A percentile compares a stretch with the other conserved stretches of the same genome.
These are phyloP conservation scores for Aspergillus ibericus DNA, from an alignment of 2,329 filamentous ascomycete species.

Conservation along the genomic window DNA sequence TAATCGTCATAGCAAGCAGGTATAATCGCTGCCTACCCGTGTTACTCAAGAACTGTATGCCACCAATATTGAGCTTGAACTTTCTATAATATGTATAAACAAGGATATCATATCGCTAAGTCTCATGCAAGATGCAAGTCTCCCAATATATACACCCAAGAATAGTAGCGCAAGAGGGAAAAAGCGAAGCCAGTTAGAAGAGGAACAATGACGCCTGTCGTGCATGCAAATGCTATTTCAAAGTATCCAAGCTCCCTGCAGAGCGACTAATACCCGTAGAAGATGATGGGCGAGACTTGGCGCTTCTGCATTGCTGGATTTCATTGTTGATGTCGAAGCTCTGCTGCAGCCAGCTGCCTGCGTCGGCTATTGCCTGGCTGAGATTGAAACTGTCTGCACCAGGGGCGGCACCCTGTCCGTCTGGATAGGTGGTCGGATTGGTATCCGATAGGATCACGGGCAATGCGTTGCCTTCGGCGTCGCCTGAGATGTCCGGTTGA, in stretches of 20 bases:
- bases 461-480: constrained; percentile 20
- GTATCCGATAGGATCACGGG: constrained; percentile 36
- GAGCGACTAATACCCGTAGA: constrained; percentile 10
- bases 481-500: constrained; percentile 14
- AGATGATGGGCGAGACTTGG: constrained; percentile 12
- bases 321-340: constrained; percentile 46
- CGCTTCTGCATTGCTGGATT: constrained; percentile 19
- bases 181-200: not conserved
- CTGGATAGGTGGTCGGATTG: constrained; percentile 33
- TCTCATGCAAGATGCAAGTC: not conserved
- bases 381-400: constrained; percentile 43
- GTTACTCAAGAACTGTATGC: too few relatives aligned
- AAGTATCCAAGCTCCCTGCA: constrained; percentile 19
- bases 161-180: not conserved
- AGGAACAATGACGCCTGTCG: not conserved
- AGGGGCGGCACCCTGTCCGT: constrained; percentile 33
- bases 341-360: constrained; percentile 47
- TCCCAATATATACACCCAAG: not conserved
- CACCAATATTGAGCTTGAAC: too few relatives aligned
- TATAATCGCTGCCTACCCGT: too few relatives aligned
- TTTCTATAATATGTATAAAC: constrained; percentile 5
- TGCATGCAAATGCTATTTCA: not conserved
- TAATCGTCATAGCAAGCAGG: not conserved
- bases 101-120: constrained; percentile 3
- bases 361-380: constrained; percentile 46